phyloP scores from a whole-genome alignment of 116 monocot genomes.

The Iris pallida region DNA sequence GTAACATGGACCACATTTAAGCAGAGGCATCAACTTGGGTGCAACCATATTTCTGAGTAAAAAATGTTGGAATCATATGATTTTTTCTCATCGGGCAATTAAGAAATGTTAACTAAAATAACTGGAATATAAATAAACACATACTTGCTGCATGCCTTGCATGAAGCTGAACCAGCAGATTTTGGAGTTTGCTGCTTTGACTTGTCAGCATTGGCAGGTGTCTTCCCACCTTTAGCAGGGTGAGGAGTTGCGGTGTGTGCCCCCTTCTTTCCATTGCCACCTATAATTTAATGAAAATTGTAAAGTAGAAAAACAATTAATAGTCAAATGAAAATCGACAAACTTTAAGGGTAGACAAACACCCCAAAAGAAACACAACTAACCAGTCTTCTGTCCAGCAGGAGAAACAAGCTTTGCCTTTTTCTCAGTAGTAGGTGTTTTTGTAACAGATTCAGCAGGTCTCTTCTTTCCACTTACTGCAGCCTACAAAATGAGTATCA shows the following conservation, averaged over 20 bases:
- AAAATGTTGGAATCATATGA: no score
- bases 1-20: background rate
- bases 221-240: slow-evolving; percentile 49
- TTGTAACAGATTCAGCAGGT: slow-evolving; percentile 24
- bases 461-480: slow-evolving; percentile 47
- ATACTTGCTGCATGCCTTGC: slow-evolving; percentile 61
- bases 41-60: background rate
- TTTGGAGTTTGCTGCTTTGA: slow-evolving; percentile 44
- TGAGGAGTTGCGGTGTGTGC: slow-evolving; percentile 46
- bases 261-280: slow-evolving; percentile 33
- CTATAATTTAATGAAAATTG: background rate
- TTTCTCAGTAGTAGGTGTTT: slow-evolving; percentile 45
- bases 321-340: background rate
- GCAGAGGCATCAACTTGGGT: background rate
- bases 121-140: no score
- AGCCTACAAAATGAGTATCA: slow-evolving; percentile 9
- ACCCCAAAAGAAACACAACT: background rate
- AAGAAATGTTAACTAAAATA: no score
- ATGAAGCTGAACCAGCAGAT: slow-evolving; percentile 35
- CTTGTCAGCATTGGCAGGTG: slow-evolving; percentile 42
- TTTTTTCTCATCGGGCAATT: background rate
- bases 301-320: background rate
- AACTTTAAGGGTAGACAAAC: background rate
- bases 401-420: slow-evolving; percentile 59
- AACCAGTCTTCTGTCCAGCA: slow-evolving; percentile 47